Base-by-base conservation (phyloP, 768 basidiomycete species). In the Phanerochaete sordida region DNA sequence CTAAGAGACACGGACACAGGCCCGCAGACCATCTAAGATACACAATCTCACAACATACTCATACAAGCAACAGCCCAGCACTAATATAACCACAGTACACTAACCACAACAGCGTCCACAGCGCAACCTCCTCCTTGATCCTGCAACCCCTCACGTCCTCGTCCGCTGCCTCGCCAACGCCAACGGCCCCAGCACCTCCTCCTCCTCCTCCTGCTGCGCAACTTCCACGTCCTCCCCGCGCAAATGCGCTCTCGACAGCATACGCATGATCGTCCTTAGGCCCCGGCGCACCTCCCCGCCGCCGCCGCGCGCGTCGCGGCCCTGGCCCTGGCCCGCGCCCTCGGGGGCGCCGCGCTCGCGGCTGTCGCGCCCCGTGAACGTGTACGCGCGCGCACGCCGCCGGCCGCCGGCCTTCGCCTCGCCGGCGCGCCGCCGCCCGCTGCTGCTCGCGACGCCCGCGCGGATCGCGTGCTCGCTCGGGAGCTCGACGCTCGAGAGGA, bases 401-500 rank as follows among this genome's bases (percentile, higher is more conserved):
- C 30, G 1, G 8, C 39, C 39, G 8, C 37, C 55, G 6, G 47
- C 15, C 37, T 43, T 37, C 57, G n/a, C n/a, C n/a, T 51, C 30
- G 46, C 30, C 48, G 21, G 16, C 31, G 44, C 31, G 23, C 54
- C 28, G 27, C 24, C 49, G 57, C 2, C 24, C 26, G 19, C 27
- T 21, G n/a, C 60, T 47, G 23, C 46, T 47, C 49, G 48, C 48
- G n/a, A 62, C 56, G 44, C 61, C 49, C 30, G 63, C 59, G 44
- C 64, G 66, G 47, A 69, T 67, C 11, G 57, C 62, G n/a, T 65
- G 66, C 13, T 68, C 69, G 1, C 66, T 63, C 2, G 69, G 69
- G 37, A 70, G 58, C n/a, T 64, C 59, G 6, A 64, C 59, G 6
- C 62, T 57, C 6, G 68, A 59, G 24, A 67, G 59, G 58, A 70